Conservation (phyloP, 2,329 filamentous ascomycete genomes). For the Beauveria medogensis region DNA sequence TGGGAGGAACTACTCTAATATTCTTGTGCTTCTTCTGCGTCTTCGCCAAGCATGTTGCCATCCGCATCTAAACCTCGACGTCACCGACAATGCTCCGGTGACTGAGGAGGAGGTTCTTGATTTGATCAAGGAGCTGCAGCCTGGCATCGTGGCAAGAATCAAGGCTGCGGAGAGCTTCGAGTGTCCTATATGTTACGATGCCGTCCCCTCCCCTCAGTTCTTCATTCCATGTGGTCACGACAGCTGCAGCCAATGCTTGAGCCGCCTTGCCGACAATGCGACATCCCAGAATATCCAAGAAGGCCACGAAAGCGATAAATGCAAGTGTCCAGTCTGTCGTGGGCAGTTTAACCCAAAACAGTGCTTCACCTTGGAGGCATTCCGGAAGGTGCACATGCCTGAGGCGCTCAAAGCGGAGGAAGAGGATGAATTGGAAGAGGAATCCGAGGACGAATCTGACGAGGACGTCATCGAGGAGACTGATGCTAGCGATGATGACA, state of each 20-base stretch:
- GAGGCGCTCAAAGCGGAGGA: conserved; percentile 31
- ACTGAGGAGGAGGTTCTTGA: conserved; percentile 44
- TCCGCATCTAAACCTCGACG: conserved; percentile 23
- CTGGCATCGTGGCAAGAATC: conserved; percentile 58
- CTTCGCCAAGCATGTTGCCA: conserved; percentile 62
- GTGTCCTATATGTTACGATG: conserved; percentile 78
- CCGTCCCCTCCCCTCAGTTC: conserved; percentile 63
- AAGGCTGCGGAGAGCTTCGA: conserved; percentile 55
- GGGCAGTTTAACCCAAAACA: conserved; percentile 56
- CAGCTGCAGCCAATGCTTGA: conserved; percentile 69
- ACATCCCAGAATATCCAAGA: conserved; percentile 45
- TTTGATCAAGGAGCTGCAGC: conserved; percentile 53
- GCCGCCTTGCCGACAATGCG: conserved; percentile 55
- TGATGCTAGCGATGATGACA: conserved; percentile 23
- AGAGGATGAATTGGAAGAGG: conserved; percentile 29
- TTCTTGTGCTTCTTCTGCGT: conserved; percentile 73
- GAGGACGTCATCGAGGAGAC: background rate
- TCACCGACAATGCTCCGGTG: conserved; percentile 31
- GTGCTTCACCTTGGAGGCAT: conserved; percentile 65
- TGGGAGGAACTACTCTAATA: conserved; percentile 63
- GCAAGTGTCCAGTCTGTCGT: conserved; percentile 72
- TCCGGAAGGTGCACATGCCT: conserved; percentile 64
- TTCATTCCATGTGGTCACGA: conserved; percentile 79
- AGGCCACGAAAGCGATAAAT: conserved; percentile 48
- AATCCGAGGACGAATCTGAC: conserved; percentile 21